A percentile compares a stretch with the other conserved stretches of the same genome.
Conservation (phyloP, 164 flowering plant genomes). For the Sedum album region DNA sequence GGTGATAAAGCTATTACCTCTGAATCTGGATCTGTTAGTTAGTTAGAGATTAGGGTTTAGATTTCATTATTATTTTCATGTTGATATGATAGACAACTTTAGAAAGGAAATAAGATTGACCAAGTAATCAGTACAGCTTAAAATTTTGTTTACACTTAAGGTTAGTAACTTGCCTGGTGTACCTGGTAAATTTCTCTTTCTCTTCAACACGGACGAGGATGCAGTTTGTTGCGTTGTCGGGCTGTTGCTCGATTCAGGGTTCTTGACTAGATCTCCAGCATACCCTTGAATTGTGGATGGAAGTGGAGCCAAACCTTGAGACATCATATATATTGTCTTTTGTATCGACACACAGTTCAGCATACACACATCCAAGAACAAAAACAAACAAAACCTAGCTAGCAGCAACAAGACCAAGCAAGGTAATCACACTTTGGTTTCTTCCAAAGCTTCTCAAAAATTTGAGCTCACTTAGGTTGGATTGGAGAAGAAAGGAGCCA, state of each 20-base stretch:
- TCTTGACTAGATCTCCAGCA: constrained; percentile 24
- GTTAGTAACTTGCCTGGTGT: constrained; percentile 42
- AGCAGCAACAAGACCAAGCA: neutral
- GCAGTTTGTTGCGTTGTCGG: neutral
- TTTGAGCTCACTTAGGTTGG: constrained; percentile 3
- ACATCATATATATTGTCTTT: constrained; percentile 29
- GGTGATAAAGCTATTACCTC: constrained; percentile 70
- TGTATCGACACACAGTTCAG: neutral
- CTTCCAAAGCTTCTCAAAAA: neutral
- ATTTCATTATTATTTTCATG: neutral
- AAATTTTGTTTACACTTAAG: neutral
- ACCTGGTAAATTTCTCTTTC: constrained; percentile 64
- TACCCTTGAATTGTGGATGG: constrained; percentile 28
- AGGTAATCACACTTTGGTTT: neutral
- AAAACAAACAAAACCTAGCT: constrained; percentile 5
- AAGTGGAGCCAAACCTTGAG: constrained; percentile 36
- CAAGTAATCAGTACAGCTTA: neutral
- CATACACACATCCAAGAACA: constrained; percentile 9
- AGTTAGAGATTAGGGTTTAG: neutral
- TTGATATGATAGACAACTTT: neutral
- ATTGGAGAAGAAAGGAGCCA: constrained; percentile 13
- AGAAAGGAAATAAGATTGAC: neutral
- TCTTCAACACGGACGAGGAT: constrained; percentile 28
- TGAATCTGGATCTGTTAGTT: constrained; percentile 70
- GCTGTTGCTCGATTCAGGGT: constrained; percentile 25